These are phyloP conservation scores for Colletotrichum sp. DNA, from an alignment of 2,329 filamentous ascomycete genomes.

Conservation along the genomic window DNA sequence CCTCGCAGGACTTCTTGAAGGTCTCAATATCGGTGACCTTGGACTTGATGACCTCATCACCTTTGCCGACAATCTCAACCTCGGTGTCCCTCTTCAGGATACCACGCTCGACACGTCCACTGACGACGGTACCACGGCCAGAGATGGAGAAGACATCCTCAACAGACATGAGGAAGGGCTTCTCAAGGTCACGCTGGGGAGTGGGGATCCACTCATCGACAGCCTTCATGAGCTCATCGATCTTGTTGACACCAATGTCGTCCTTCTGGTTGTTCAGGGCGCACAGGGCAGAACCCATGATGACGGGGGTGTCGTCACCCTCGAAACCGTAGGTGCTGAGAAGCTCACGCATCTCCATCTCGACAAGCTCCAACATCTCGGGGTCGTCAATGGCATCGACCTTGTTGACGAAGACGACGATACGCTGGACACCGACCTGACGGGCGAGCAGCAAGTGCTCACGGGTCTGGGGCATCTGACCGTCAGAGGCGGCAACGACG, in stretches of 20 bases:
- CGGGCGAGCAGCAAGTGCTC: slow-evolving; percentile 97
- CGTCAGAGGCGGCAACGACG: slow-evolving; percentile 96
- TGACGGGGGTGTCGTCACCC: slow-evolving; percentile 95
- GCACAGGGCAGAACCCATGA: slow-evolving; percentile 96
- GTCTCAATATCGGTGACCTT: slow-evolving; percentile 99
- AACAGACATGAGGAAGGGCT: slow-evolving; percentile 98
- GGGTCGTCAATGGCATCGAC: slow-evolving; percentile 96
- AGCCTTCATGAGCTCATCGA: slow-evolving; percentile 87
- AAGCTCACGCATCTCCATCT: slow-evolving; percentile 99
- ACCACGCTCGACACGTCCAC: slow-evolving; percentile 97
- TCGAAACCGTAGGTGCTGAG: slow-evolving; percentile 94
- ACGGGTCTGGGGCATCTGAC: slow-evolving; percentile 99
- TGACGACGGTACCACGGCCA: slow-evolving; percentile 95
- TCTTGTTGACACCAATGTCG: slow-evolving; percentile 86
- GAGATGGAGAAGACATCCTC: slow-evolving; percentile 92
- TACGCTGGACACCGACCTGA: slow-evolving; percentile 97
- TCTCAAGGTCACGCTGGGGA: slow-evolving; percentile 90
- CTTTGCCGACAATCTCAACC: slow-evolving; percentile 93
- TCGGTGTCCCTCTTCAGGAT: slow-evolving; percentile 91
- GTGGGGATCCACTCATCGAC: slow-evolving; percentile 98
- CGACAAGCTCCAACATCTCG: slow-evolving; percentile 99
- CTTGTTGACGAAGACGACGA: slow-evolving; percentile 99
- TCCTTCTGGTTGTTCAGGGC: slow-evolving; percentile 85
- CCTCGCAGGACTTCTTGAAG: slow-evolving; percentile 99
- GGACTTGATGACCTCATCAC: slow-evolving; percentile 84